A percentile compares a stretch with the other conserved stretches of the same genome.
Conservation (phyloP, 345 rosid genomes). For the Sonneratia caseolaris region DNA sequence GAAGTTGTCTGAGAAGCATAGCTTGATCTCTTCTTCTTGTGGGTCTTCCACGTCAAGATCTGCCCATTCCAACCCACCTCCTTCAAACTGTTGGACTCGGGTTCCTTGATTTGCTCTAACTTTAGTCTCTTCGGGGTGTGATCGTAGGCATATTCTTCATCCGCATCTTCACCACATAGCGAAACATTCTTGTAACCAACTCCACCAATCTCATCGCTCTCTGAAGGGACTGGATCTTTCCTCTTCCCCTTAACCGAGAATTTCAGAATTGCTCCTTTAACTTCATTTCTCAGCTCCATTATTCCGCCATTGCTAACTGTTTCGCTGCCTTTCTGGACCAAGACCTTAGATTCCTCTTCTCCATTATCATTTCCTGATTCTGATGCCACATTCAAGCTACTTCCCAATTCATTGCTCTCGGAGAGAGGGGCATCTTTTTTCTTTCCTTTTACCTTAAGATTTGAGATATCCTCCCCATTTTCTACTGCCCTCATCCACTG, state of each 20-base stretch:
- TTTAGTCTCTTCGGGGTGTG: slow-evolving; percentile 29
- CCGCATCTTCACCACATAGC: slow-evolving; percentile 51
- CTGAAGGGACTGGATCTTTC: slow-evolving; percentile 10
- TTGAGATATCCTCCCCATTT: slow-evolving; percentile 67
- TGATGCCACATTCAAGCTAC: slow-evolving; percentile 3
- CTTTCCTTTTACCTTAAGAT: slow-evolving; percentile 34
- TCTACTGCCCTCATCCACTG: slow-evolving; percentile 96
- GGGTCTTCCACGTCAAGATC: slow-evolving; percentile 61
- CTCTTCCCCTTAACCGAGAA: slow-evolving; percentile 12
- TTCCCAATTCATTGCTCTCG: slow-evolving; percentile 25
- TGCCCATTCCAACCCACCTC: slow-evolving; percentile 29
- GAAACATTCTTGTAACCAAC: slow-evolving; percentile 24
- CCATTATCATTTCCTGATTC: slow-evolving; percentile 11
- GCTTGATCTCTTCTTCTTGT: slow-evolving; percentile 84
- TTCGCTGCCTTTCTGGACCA: slow-evolving; percentile 7
- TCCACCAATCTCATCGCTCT: slow-evolving; percentile 15
- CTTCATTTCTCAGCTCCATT: slow-evolving; percentile 16
- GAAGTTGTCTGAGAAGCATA: slow-evolving; percentile 56
- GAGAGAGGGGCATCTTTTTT: slow-evolving; percentile 31
- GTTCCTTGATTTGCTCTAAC: slow-evolving; percentile 25
- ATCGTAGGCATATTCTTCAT: slow-evolving; percentile 43
- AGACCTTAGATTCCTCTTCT: slow-evolving; percentile 10
- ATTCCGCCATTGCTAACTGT: slow-evolving; percentile 26
- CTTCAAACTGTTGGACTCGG: slow-evolving; percentile 24
- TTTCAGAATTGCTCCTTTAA: slow-evolving; percentile 5